Base-by-base conservation (phyloP, 1,284 basidiomycete genomes). In the Sanguinoderma infundibulare region DNA sequence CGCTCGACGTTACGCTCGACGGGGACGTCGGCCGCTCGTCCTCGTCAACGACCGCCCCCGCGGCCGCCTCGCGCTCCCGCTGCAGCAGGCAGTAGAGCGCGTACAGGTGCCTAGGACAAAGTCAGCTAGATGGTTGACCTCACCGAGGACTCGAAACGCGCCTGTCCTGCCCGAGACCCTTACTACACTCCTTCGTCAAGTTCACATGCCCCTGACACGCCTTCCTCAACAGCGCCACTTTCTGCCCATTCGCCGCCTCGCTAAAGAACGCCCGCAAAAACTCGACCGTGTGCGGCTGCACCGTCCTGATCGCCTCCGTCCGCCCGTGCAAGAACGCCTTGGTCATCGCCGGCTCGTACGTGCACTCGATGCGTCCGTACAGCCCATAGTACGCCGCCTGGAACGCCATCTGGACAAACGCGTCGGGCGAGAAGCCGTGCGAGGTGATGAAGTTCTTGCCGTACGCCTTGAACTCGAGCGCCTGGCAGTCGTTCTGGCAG, bases 301-400 rank as follows among this genome's bases (percentile, higher is more conserved):
- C 93, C 0, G 94, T 94, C 14, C 96, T 81, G 66, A 99, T 98
- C 0, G 96, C 94, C 79, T 99, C 97, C 0, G 97, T 99, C 6
- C 97, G 83, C 2, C 97, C 97, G 73, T 98, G 97, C 66, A 96
- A 75, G 78, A 96, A 99, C 3, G 90, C 81, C 77, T 99, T 99
- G 55, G 95, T 98, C 97, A 99, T 99, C 12, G 96, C 98, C 0
- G 97, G 96, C 76, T 99, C 97, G 75, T 99, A 99, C 1, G 94
- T 95, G 74, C 94, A 96, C 75, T 98, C 96, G 60, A 91, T 91
- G 9, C 95, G 84, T 9, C 94, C 95, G 77, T 98, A 98, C 4
- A 98, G 83, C 44, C 92, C 92, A 75, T 92, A 98, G 77, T 98
- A 98, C 3, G 96, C 95, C 32, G 95, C 96, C 78, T 98, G 96